These are phyloP conservation scores for Omphalotus guepiniiformis DNA, from an alignment of 768 basidiomycete genomes.

Conservation along the genomic window DNA sequence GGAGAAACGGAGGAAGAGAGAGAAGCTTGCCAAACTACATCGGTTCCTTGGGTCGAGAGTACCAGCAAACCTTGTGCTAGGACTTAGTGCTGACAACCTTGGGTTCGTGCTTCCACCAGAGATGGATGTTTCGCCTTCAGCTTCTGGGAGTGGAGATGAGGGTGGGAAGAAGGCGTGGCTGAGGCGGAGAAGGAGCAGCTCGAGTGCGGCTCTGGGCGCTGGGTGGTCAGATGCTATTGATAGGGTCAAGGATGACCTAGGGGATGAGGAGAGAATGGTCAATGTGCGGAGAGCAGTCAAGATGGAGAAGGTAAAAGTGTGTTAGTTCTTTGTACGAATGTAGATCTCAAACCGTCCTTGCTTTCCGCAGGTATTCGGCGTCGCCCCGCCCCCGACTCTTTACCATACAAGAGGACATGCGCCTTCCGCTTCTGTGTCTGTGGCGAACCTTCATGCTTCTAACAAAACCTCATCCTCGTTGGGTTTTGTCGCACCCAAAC, in stretches of 20 bases:
- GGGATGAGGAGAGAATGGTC: conserved; percentile 70
- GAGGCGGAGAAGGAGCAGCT: conserved; percentile 50
- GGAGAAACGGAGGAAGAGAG: conserved; percentile 64
- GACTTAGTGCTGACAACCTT: conserved; percentile 30
- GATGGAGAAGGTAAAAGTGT: conserved; percentile 77
- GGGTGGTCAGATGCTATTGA: conserved; percentile 55
- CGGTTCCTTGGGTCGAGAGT: conserved; percentile 84
- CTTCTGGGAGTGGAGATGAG: conserved; percentile 22
- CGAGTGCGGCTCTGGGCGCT: conserved; percentile 41
- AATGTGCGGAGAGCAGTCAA: conserved; percentile 79
- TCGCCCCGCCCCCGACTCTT: conserved; percentile 74
- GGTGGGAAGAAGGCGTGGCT: conserved; percentile 37
- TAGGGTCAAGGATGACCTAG: conserved; percentile 64
- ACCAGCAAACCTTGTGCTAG: conserved; percentile 64
- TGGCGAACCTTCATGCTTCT: conserved; percentile 14
- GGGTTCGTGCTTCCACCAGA: conserved; percentile 14
- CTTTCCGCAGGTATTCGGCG: conserved; percentile 66
- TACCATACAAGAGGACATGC: conserved; percentile 58
- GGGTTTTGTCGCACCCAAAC: conserved; percentile 7
- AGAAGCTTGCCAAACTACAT: conserved; percentile 76
- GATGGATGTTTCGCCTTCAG: conserved; percentile 14
- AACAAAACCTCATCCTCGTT: conserved; percentile 9
- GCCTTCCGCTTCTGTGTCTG: conserved; percentile 6
- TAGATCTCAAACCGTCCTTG: conserved; percentile 8
- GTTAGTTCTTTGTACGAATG: neutral